Conservation (phyloP, 345 rosid genomes). For the Eucalyptus fibrosa region DNA sequence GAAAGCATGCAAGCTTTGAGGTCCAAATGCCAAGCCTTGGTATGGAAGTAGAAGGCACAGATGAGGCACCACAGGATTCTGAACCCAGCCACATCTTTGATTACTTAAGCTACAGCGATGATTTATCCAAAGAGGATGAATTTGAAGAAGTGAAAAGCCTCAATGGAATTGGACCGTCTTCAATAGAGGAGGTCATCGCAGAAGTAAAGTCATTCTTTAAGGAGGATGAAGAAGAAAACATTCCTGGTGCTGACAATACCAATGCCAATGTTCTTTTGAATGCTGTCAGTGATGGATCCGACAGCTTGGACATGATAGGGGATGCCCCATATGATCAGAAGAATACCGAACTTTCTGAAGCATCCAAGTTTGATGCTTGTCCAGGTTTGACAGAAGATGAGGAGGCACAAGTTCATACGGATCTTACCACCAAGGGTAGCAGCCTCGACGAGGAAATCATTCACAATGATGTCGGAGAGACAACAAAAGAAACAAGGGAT, state of each 20-base stretch:
- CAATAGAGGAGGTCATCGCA: background rate
- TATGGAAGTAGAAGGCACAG: background rate
- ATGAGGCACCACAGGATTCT: background rate
- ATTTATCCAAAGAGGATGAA: conserved; percentile 1
- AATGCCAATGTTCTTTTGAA: background rate
- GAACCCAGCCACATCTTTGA: background rate
- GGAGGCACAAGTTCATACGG: background rate
- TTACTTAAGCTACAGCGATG: background rate
- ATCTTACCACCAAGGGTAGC: background rate
- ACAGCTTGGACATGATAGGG: background rate
- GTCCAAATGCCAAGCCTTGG: background rate
- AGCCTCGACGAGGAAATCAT: background rate
- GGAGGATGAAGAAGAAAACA: background rate
- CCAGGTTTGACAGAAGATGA: background rate
- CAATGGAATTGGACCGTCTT: background rate
- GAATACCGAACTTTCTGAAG: background rate
- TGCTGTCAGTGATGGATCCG: background rate
- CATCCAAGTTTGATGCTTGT: background rate
- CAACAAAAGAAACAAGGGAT: background rate
- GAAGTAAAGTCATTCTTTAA: background rate
- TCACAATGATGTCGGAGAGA: background rate
- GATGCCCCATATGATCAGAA: background rate
- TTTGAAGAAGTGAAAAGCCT: background rate
- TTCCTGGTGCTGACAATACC: background rate
- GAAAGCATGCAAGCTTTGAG: background rate